Evolutionary conservation across 768 basidiomycete species (phyloP).

Genomic region (Hypholoma fasciculare): DNA sequence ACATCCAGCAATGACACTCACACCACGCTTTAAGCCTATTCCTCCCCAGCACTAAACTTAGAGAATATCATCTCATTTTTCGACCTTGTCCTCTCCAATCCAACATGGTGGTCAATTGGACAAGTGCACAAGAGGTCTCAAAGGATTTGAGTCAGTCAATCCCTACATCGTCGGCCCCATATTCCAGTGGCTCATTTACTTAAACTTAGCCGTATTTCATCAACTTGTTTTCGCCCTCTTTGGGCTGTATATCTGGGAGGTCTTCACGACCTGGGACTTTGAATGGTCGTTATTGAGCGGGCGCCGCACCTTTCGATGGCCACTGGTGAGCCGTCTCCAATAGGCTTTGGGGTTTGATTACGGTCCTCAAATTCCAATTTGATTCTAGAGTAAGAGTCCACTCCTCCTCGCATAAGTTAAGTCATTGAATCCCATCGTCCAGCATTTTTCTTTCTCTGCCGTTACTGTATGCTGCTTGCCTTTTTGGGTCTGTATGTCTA

Average conservation of each 20-base stretch:
- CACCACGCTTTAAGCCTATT: too few relatives aligned
- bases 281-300: constrained; percentile 64
- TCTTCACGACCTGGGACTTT: constrained; percentile 62
- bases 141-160: constrained; percentile 38
- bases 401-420: background rate
- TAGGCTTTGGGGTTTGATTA: background rate
- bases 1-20: too few relatives aligned
- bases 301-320: constrained; percentile 66
- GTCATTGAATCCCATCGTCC: background rate
- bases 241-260: constrained; percentile 69
- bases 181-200: too few relatives aligned
- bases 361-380: background rate
- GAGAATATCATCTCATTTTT: background rate
- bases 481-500: constrained; percentile 59
- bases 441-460: constrained; percentile 70
- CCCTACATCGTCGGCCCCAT: background rate
- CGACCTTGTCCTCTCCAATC: background rate
- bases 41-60: too few relatives aligned
- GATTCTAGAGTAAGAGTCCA: constrained; percentile 20
- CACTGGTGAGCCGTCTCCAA: constrained; percentile 47
- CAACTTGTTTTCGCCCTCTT: constrained; percentile 64
- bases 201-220: constrained; percentile 49
- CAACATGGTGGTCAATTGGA: constrained; percentile 43
- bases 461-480: constrained; percentile 71
- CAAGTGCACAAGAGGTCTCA: constrained; percentile 39